Percentiles rank a stretch among this genome's conserved stretches.
Conservation (phyloP, 192 early-diverging fungal genomes). For the Bifiguratus adelaidae region DNA sequence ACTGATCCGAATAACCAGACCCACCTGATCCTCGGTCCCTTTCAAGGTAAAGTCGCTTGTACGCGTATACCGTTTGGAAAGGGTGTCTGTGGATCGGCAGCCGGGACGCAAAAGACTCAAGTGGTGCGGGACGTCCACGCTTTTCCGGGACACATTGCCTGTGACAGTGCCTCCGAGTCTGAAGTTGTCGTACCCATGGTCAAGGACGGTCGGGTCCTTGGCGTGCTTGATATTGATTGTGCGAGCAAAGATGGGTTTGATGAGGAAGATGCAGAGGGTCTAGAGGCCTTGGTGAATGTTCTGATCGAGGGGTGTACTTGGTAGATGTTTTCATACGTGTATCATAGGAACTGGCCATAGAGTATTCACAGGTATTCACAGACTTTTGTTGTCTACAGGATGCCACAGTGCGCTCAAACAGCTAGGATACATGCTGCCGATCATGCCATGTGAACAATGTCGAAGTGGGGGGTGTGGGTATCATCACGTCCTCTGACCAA, state of each 20-base stretch:
- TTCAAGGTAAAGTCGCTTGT: constrained; percentile 87
- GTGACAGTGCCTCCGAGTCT: constrained; percentile 72
- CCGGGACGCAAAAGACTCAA: constrained; percentile 34
- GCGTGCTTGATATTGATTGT: constrained; percentile 66
- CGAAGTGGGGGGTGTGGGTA: too few relatives aligned
- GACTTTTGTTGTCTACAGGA: too few relatives aligned
- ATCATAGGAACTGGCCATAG: too few relatives aligned
- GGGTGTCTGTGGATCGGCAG: constrained; percentile 88
- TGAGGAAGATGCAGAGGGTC: constrained; percentile 49
- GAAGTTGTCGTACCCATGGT: constrained; percentile 82
- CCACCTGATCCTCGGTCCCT: constrained; percentile 73
- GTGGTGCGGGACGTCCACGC: constrained; percentile 72
- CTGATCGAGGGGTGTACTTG: constrained; percentile 25
- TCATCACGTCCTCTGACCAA: too few relatives aligned
- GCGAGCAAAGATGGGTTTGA: constrained; percentile 53
- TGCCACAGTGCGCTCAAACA: too few relatives aligned
- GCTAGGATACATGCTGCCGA: too few relatives aligned
- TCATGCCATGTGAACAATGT: too few relatives aligned
- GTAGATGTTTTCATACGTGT: too few relatives aligned
- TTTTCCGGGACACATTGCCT: constrained; percentile 86
- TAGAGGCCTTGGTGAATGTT: constrained; percentile 53
- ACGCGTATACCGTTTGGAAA: constrained; percentile 71
- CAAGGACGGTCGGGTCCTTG: constrained; percentile 24
- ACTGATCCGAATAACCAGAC: constrained; percentile 26
- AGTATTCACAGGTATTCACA: too few relatives aligned